These are phyloP conservation scores for Raddia guianensis DNA, from an alignment of 176 grass and related monocot species.

Conservation along the genomic window DNA sequence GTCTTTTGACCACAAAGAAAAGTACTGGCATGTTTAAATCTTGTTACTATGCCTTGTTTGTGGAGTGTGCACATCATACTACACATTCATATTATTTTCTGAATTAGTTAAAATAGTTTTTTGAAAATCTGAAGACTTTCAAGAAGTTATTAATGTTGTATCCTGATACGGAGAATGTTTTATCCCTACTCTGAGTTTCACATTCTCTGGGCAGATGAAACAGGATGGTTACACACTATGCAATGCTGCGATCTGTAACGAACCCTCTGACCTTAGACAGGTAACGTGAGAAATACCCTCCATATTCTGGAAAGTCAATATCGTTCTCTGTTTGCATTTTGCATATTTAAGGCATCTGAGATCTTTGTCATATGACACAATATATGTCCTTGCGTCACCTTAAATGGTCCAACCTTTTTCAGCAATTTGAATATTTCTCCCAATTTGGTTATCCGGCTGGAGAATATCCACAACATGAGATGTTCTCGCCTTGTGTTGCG, in stretches of 20 bases:
- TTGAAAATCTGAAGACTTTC: neutral
- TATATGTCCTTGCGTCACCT: neutral
- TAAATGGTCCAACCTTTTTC: neutral
- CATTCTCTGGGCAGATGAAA: slow-evolving; percentile 53
- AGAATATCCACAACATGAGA: slow-evolving; percentile 22
- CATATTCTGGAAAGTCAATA: neutral
- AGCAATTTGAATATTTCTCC: slow-evolving; percentile 25
- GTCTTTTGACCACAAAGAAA: neutral
- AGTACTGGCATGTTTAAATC: slow-evolving; percentile 6
- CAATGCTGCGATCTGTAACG: slow-evolving; percentile 12
- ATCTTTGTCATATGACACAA: neutral
- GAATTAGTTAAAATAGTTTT: neutral
- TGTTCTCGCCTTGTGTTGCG: neutral
- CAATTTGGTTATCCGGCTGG: slow-evolving; percentile 20
- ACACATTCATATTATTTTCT: too few relatives aligned
- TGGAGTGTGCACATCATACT: too few relatives aligned
- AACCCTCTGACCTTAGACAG: slow-evolving; percentile 25
- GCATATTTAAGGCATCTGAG: neutral
- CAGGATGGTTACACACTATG: slow-evolving; percentile 53
- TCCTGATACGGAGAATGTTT: neutral
- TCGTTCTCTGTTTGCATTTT: neutral
- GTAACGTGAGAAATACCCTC: slow-evolving; percentile 5
- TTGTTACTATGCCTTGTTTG: slow-evolving; percentile 6
- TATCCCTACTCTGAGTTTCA: neutral
- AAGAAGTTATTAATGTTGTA: neutral